Percentiles rank a stretch among this genome's conserved stretches.
Conservation (phyloP, 441 rosid species). For the Croton laevigatus region DNA sequence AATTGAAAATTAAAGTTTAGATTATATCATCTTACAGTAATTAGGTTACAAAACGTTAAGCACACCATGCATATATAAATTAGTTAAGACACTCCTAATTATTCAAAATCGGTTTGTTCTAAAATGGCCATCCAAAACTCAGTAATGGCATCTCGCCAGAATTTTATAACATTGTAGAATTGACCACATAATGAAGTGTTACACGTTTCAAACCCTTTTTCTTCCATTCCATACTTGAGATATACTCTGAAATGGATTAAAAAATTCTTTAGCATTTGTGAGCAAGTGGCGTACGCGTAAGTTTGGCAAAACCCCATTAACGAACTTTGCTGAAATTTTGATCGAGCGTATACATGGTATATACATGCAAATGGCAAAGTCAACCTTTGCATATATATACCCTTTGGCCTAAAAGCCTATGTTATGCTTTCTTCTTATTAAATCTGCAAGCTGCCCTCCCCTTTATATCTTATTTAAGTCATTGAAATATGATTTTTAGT, state of each 20-base stretch:
- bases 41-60: no score
- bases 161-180: no score
- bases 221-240: slow-evolving; percentile 15
- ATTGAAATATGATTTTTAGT: slow-evolving; percentile 1
- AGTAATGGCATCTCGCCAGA: no score
- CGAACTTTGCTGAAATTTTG: slow-evolving; percentile 30
- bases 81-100: no score
- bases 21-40: no score
- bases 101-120: no score
- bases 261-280: slow-evolving; percentile 11
- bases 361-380: slow-evolving; percentile 31
- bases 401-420: not conserved
- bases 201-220: no score
- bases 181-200: no score
- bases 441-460: slow-evolving; percentile 7
- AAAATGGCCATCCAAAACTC: no score
- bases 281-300: slow-evolving; percentile 36
- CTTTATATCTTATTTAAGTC: not conserved
- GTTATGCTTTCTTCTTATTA: slow-evolving; percentile 17
- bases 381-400: slow-evolving; percentile 23
- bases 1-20: no score
- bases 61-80: no score
- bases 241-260: slow-evolving; percentile 4
- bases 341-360: slow-evolving; percentile 12
- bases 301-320: slow-evolving; percentile 44